Evolutionary conservation across 1,139 yeast genomes (phyloP), one percentile per base, ranked within the genome.

Genomic region (Magnusiomyces suaveolens): DNA sequence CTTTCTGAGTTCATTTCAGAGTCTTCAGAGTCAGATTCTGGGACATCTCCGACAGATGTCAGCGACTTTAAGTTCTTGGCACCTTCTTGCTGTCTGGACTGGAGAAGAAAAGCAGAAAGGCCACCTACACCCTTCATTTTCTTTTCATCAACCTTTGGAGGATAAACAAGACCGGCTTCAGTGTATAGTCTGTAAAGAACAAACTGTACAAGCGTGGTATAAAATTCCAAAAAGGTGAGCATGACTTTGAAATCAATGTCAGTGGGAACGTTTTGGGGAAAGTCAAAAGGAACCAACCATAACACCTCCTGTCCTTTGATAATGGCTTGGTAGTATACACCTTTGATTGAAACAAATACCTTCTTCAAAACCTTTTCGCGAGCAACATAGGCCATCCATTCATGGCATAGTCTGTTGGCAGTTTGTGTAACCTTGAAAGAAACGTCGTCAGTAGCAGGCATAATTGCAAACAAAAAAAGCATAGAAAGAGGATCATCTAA

Each of bases 281-380:
- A 92, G 71, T 89, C 90, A 78, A 84, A 92, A 32, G 99, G 99
- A 51, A 88, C 95, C 60, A 92, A 79, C 98, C 98, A 92, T 74
- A 94, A 81, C 52, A 92, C 78, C 62, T 87, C 96, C 70, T 90
- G 96, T 58, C 98, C 98, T 69, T 80, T 83, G 50, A 92, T 83
- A 59, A 71, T 80, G 43, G 97, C 97, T 70, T 90, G 90, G 69
- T 92, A 94, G 72, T 92, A 92, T 24, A 90, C 95, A 73, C 99
- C 99, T 72, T 94, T 92, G 68, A 92, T 92, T 53, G 96, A 87
- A 43, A 92, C 97, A 72, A 92, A 92, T 8, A 90, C 96, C 69
- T 92, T 92, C 63, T 84, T 82, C 62, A 92, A 74, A 32, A 84
- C 74, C 65, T 88, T 79, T 68, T 90, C 95, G 64, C 83, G 83